Evolutionary conservation across 1,284 basidiomycete genomes (phyloP), one percentile per base, ranked within the genome.

Genomic region (Chondrostereum purpureum): DNA sequence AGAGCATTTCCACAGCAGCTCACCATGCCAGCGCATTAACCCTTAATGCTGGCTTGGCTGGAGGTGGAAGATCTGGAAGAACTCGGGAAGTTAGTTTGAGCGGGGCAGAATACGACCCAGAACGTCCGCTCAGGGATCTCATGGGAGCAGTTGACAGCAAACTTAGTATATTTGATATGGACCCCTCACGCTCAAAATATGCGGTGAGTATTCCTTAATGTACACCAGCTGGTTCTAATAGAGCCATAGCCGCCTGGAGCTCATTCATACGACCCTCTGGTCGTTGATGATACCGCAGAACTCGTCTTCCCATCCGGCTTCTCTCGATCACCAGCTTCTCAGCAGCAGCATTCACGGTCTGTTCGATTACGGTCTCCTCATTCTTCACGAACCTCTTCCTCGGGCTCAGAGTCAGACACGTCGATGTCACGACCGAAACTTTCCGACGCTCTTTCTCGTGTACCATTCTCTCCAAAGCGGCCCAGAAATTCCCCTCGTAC

Each of bases 1-100:
- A 80, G 47, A 86, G 88, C 0, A 67, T 88, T 47, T 91, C 87
- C 0, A 92, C 90, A 0, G 80, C 80, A 10, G 87, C 81, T 2
- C 91, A 94, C 61, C 91, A 94, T 63, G 88, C 88, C 19, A 89
- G 85, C 51, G 87, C 78, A 0, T 70, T 92, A 39, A 93, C 91
- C 0, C 71, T 94, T n/a, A 87, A 77, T 47, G 88, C 88, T 2
- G 91, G 91, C 0, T 72, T 93, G 2, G 82, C 77, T 31, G 53
- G 49, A 8, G 66, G 66, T 3, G 65, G 80, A 16, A 67, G 64
- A 4, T 61, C 61, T 17, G 63, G 72, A 48, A 66, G 79, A 46
- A 80, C 47, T 43, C 53, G 75, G 50, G 40, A 73, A 44, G 61
- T 73, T 24, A 84, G 78, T 53, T 59, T 84, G 31, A 86, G 81